phyloP scores from a whole-genome alignment of 1,139 yeast species.

The Debaryomyces singareniensis region DNA sequence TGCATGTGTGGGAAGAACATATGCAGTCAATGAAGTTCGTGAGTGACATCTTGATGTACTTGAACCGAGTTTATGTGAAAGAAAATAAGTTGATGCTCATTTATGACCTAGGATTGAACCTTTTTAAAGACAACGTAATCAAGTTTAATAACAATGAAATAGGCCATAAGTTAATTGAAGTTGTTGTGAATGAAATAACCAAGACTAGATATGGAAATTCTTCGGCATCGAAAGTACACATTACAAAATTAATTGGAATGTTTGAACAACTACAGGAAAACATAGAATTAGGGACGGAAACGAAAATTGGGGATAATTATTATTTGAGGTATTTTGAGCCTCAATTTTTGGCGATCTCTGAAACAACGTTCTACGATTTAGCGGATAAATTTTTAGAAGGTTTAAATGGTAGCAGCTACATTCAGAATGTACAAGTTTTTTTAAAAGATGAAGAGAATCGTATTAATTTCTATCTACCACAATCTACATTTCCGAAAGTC shows the following conservation, averaged over 20 bases:
- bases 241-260: conserved; percentile 63
- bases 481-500: conserved; percentile 47
- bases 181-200: conserved; percentile 53
- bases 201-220: conserved; percentile 55
- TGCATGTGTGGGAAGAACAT: conserved; percentile 69
- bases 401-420: conserved; percentile 43
- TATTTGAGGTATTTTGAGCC: conserved; percentile 68
- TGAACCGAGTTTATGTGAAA: conserved; percentile 78
- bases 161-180: conserved; percentile 43
- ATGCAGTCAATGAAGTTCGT: conserved; percentile 70
- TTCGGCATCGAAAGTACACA: conserved; percentile 50
- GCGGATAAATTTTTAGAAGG: conserved; percentile 38
- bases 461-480: conserved; percentile 49
- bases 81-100: conserved; percentile 62
- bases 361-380: conserved; percentile 46
- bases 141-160: conserved; percentile 41
- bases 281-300: conserved; percentile 25
- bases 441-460: conserved; percentile 56
- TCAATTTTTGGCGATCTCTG: conserved; percentile 47
- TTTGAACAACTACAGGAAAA: conserved; percentile 49
- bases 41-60: conserved; percentile 81
- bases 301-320: conserved; percentile 43
- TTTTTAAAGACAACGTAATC: conserved; percentile 44
- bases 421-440: conserved; percentile 47
- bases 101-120: conserved; percentile 67